A percentile compares a stretch with the other conserved stretches of the same genome.
phyloP scores from a whole-genome alignment of 208 protist species.

The Trypanosoma boissoni region DNA sequence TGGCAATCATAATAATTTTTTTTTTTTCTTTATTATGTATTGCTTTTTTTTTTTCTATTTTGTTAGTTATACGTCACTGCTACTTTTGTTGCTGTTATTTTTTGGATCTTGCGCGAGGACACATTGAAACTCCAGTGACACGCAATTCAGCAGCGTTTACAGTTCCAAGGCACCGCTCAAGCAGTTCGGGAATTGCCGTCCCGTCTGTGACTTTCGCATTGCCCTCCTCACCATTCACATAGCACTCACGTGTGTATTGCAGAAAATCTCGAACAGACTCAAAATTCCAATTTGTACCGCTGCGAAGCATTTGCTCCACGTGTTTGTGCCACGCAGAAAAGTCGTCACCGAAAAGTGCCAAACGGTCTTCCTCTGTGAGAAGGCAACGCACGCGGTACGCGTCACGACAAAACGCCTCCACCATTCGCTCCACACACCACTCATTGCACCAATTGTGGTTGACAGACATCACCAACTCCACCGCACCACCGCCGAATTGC shows the following conservation, averaged over 20 bases:
- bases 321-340: conserved; percentile 31
- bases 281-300: conserved; percentile 68
- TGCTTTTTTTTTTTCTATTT: no score
- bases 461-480: conserved; percentile 56
- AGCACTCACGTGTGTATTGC: conserved; percentile 11
- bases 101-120: background rate
- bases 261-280: conserved; percentile 46
- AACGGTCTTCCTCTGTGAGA: conserved; percentile 39
- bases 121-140: background rate
- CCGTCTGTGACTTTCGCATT: background rate
- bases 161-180: conserved; percentile 17
- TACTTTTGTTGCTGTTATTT: background rate
- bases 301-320: conserved; percentile 53
- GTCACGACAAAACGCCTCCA: conserved; percentile 44
- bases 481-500: background rate
- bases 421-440: conserved; percentile 62
- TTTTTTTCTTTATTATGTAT: no score
- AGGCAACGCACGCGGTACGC: conserved; percentile 30
- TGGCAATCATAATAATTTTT: no score
- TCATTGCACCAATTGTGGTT: conserved; percentile 91
- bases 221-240: background rate
- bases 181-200: background rate
- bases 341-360: conserved; percentile 42
- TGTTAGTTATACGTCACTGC: no score
- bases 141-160: conserved; percentile 11